Evolutionary conservation across 2,329 filamentous ascomycete genomes (phyloP).

Genomic region (Paracamarosporium sp.): DNA sequence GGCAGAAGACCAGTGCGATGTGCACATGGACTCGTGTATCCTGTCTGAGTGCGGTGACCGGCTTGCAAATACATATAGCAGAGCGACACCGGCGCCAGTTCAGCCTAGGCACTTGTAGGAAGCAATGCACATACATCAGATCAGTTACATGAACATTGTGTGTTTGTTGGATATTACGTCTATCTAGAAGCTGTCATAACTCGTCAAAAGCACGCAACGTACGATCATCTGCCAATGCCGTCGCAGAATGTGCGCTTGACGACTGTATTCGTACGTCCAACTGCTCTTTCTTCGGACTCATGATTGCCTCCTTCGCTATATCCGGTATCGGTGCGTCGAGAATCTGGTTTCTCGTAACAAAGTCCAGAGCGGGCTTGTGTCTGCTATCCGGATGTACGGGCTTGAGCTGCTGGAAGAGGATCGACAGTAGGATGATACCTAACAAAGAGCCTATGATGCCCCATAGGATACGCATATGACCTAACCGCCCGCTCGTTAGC

Average conservation of each 20-base stretch:
- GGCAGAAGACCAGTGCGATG: too few species aligned
- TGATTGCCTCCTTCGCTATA: conserved; percentile 42
- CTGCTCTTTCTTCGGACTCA: conserved; percentile 18
- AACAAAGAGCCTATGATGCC: conserved; percentile 58
- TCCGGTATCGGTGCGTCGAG: conserved; percentile 39
- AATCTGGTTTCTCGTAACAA: conserved; percentile 27
- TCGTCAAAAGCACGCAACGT: conserved; percentile 33
- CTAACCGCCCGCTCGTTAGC: conserved; percentile 22
- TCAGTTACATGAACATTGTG: neutral
- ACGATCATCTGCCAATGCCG: conserved; percentile 16
- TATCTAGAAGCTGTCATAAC: conserved; percentile 13
- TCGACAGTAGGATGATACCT: conserved; percentile 54
- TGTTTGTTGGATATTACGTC: neutral
- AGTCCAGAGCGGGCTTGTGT: conserved; percentile 18
- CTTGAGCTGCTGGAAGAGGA: conserved; percentile 46
- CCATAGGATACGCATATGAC: conserved; percentile 69
- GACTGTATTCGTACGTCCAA: conserved; percentile 8
- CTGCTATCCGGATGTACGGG: conserved; percentile 17
- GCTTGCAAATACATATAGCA: too few species aligned
- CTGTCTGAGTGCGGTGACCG: neutral
- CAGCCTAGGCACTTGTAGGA: neutral
- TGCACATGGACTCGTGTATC: neutral
- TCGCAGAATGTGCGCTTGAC: conserved; percentile 5
- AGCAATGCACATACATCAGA: neutral
- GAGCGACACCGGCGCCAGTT: neutral